Evolutionary conservation across 1,139 yeast genomes (phyloP).

Genomic region (Saccharomyces hybrid): DNA sequence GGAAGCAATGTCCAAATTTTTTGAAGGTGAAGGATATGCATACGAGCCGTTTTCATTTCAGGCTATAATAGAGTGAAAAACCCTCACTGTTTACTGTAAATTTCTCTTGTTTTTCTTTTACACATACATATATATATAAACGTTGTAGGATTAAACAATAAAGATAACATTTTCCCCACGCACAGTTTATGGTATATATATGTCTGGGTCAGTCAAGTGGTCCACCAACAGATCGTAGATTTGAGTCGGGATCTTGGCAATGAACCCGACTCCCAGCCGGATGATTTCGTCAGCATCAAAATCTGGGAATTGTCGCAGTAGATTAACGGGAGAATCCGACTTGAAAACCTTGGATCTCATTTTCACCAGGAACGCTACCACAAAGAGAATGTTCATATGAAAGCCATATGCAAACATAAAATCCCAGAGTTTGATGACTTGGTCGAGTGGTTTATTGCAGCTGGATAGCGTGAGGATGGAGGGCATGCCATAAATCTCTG

Average conservation of each 20-base stretch:
- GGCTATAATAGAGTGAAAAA: slow-evolving; percentile 1
- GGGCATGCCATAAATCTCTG: slow-evolving; percentile 86
- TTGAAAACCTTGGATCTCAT: slow-evolving; percentile 55
- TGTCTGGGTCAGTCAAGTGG: slow-evolving; percentile 54
- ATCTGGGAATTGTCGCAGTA: slow-evolving; percentile 65
- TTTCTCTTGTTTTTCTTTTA: not conserved
- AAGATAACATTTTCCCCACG: not conserved
- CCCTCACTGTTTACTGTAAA: not conserved
- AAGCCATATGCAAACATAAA: slow-evolving; percentile 85
- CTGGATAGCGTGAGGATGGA: slow-evolving; percentile 82
- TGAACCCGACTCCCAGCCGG: slow-evolving; percentile 70
- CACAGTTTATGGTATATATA: not conserved
- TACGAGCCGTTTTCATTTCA: slow-evolving; percentile 62
- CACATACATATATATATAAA: not conserved
- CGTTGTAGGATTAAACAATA: not conserved
- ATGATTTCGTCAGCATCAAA: slow-evolving; percentile 70
- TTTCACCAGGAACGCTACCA: slow-evolving; percentile 78
- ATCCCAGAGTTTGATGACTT: slow-evolving; percentile 81
- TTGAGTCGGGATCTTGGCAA: slow-evolving; percentile 64
- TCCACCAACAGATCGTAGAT: slow-evolving; percentile 63
- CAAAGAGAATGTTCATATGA: slow-evolving; percentile 76
- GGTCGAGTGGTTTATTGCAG: slow-evolving; percentile 77
- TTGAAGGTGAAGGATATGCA: slow-evolving; percentile 73
- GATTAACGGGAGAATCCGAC: slow-evolving; percentile 59
- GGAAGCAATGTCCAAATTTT: slow-evolving; percentile 78